Evolutionary conservation across 83 land plant species (phyloP), one percentile per base, ranked within the genome.

Genomic region (Larix sibirica): DNA sequence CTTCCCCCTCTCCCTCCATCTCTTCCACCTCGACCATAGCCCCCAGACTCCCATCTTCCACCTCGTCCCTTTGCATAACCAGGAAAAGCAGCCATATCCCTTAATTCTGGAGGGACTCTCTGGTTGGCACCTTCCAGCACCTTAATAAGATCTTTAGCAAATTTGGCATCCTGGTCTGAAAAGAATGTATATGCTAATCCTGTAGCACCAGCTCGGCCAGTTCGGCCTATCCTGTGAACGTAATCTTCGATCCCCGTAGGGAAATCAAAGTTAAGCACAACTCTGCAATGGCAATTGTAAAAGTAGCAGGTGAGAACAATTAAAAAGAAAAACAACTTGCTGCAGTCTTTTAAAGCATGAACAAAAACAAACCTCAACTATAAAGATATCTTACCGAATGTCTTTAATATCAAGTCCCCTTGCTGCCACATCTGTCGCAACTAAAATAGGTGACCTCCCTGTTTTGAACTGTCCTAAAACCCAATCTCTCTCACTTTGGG

Each of bases 351-450:
- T 7, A 33, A 66, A 9, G 26, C n/a, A 68, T 7, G 24, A 71
- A 75, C 13, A 67, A 42, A 82, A 9, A 3, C 71, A 36, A 1
- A 18, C 78, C 56, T 18, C 2, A 74, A 40, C 50, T 60, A 44
- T 28, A 58, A 63, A 44, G 71, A 67, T 14, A 80, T 44, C 33
- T 66, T 47, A 89, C 97, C 94, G 91, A 79, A 95, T 93, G 80
- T 95, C 97, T 79, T 93, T 93, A 50, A 95, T 82, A 81, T 92
- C 98, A 65, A 96, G 82, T 9, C 98, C 98, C 66, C 98, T 90
- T 65, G 98, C 96, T 61, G 98, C 98, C 68, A 96, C 98, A 92
- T 96, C 98, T 44, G 98, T 96, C 8, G 98, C 98, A 18, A 94
- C 94, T 70, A 96, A 90, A 61, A 96, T 86, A n/a, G 98, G 98